Percentiles rank a stretch among this genome's conserved stretches.
phyloP scores from a whole-genome alignment of 2,329 filamentous ascomycete species.

The Hymenoscyphus fraxineus region DNA sequence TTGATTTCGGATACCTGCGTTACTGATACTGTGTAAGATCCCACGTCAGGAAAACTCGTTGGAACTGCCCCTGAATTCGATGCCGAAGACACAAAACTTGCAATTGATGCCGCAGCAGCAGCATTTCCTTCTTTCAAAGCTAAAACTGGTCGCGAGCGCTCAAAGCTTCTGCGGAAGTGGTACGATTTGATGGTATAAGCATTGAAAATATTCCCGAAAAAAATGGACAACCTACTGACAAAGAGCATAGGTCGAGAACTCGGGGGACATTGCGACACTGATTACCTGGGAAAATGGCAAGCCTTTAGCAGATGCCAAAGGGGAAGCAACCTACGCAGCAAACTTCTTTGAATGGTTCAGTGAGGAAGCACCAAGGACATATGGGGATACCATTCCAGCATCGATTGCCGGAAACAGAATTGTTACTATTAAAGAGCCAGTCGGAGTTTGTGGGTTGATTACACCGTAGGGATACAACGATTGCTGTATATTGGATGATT shows the following conservation, averaged over 20 bases:
- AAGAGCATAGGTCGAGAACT: conserved; percentile 51
- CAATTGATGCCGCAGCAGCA: conserved; percentile 76
- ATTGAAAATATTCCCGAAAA: background rate
- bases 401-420: conserved; percentile 69
- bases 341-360: conserved; percentile 79
- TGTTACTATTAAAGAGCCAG: conserved; percentile 75
- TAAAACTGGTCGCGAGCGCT: conserved; percentile 69
- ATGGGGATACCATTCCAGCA: conserved; percentile 72
- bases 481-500: background rate
- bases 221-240: background rate
- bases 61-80: conserved; percentile 84
- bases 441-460: conserved; percentile 79
- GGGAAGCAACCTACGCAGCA: conserved; percentile 69
- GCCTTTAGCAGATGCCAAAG: conserved; percentile 69
- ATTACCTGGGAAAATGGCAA: conserved; percentile 93
- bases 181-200: conserved; percentile 65
- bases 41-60: conserved; percentile 75
- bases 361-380: conserved; percentile 70
- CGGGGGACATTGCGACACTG: conserved; percentile 74
- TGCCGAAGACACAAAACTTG: conserved; percentile 69
- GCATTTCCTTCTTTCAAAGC: conserved; percentile 70
- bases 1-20: background rate
- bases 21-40: conserved; percentile 53
- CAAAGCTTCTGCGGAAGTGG: conserved; percentile 73
- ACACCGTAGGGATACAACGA: conserved; percentile 50